Evolutionary conservation across 1,139 yeast genomes (phyloP).

Genomic region (Hemisphaericaspora subhashii): DNA sequence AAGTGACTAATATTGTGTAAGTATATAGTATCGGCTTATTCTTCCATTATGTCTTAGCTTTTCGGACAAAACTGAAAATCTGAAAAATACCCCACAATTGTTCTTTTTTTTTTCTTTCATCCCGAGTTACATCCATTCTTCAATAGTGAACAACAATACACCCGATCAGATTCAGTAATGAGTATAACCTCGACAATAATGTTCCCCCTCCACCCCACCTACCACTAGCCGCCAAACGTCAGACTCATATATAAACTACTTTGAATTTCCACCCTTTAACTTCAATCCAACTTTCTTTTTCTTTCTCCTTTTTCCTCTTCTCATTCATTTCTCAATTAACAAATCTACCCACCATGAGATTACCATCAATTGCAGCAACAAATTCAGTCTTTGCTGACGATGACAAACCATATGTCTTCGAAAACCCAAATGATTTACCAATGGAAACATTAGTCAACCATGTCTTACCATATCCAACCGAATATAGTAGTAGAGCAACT

Average conservation of each 20-base stretch:
- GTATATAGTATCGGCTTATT: too few relatives aligned
- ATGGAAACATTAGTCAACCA: slow-evolving; percentile 18
- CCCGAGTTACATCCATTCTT: slow-evolving; percentile 2
- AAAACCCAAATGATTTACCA: slow-evolving; percentile 19
- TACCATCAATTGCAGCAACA: slow-evolving; percentile 14
- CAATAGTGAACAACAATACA: not conserved
- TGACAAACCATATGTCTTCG: slow-evolving; percentile 17
- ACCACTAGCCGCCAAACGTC: not conserved
- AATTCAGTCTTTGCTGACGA: slow-evolving; percentile 13
- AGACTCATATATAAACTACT: too few relatives aligned
- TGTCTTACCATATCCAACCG: slow-evolving; percentile 26
- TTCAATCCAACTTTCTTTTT: too few relatives aligned
- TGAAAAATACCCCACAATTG: not conserved
- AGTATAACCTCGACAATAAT: too few relatives aligned
- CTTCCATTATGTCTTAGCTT: too few relatives aligned
- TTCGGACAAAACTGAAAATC: not conserved
- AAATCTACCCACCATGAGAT: slow-evolving; percentile 4
- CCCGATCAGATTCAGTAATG: not conserved
- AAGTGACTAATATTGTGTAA: too few relatives aligned
- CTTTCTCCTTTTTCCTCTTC: not conserved
- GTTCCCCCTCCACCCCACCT: not conserved
- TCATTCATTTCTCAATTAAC: not conserved
- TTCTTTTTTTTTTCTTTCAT: not conserved
- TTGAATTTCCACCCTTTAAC: not conserved
- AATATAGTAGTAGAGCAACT: slow-evolving; percentile 18